Percentiles rank a stretch among this genome's conserved stretches.
phyloP scores from a whole-genome alignment of 2,329 filamentous ascomycete species.

The Talaromyces sp. region DNA sequence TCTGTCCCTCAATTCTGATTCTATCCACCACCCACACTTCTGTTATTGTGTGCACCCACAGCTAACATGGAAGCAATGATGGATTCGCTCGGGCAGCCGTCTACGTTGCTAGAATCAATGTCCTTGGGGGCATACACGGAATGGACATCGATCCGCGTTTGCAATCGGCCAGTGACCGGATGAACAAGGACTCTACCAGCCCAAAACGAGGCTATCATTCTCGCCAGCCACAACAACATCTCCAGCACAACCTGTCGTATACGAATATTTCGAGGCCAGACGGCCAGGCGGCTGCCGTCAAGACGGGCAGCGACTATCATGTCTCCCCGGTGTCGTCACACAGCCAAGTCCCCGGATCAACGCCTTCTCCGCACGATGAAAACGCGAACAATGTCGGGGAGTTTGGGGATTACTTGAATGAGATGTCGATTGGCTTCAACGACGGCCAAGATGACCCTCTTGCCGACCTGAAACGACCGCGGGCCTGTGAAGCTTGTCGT shows the following conservation, averaged over 20 bases:
- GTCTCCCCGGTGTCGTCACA: slow-evolving; percentile 20
- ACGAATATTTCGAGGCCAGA: not conserved
- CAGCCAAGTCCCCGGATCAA: slow-evolving; percentile 12
- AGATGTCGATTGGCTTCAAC: slow-evolving; percentile 6
- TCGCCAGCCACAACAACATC: not conserved
- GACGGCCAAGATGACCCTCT: slow-evolving; percentile 21
- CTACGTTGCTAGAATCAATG: not conserved
- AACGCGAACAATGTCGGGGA: slow-evolving; percentile 9
- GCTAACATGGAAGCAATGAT: slow-evolving; percentile 1
- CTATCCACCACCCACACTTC: not conserved
- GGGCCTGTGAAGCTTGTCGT: slow-evolving; percentile 71
- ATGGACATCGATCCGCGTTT: slow-evolving; percentile 33
- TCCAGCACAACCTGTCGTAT: not conserved
- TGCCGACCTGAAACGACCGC: slow-evolving; percentile 58
- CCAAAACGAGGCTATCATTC: not conserved
- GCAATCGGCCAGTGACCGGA: slow-evolving; percentile 16
- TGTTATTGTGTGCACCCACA: not conserved
- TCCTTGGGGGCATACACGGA: not conserved
- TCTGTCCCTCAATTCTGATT: not conserved
- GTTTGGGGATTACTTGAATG: slow-evolving; percentile 6
- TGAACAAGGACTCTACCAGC: slow-evolving; percentile 3
- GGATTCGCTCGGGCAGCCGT: not conserved
- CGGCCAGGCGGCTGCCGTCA: slow-evolving; percentile 8
- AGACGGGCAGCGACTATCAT: slow-evolving; percentile 15
- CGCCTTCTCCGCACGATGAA: slow-evolving; percentile 12